These are phyloP conservation scores for Scytalidium lignicola DNA, from an alignment of 2,329 filamentous ascomycete genomes.

Conservation along the genomic window DNA sequence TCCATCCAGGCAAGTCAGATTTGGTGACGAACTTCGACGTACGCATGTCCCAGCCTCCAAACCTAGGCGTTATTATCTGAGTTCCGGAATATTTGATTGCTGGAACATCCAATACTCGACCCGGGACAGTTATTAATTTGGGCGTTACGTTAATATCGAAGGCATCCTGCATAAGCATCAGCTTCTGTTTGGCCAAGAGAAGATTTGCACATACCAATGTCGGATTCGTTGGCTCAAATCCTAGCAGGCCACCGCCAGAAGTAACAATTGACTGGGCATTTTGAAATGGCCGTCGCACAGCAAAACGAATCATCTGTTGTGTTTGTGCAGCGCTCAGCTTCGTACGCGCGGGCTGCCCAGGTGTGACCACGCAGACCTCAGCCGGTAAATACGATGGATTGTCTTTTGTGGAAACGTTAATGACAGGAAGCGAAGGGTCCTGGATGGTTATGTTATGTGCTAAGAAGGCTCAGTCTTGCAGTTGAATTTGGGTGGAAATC, in stretches of 20 bases:
- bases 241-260: conserved; percentile 52
- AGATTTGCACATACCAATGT: conserved; percentile 24
- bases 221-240: conserved; percentile 43
- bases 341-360: conserved; percentile 58
- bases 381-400: conserved; percentile 61
- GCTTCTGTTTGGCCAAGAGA: neutral
- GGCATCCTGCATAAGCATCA: conserved; percentile 26
- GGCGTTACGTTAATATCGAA: conserved; percentile 61
- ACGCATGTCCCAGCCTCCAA: conserved; percentile 68
- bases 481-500: too few relatives aligned
- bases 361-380: conserved; percentile 58
- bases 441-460: too few relatives aligned
- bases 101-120: conserved; percentile 61
- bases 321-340: conserved; percentile 59
- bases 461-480: too few relatives aligned
- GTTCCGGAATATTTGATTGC: conserved; percentile 48
- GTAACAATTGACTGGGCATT: conserved; percentile 64
- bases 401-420: conserved; percentile 58
- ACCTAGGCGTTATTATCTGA: conserved; percentile 25
- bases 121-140: conserved; percentile 63
- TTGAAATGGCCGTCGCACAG: conserved; percentile 58
- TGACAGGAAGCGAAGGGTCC: conserved; percentile 39
- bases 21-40: conserved; percentile 50
- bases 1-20: conserved; percentile 46
- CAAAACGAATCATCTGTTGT: conserved; percentile 64